These are phyloP conservation scores for Wallacemonas sp. DNA, from an alignment of 208 protist genomes.

Conservation along the genomic window DNA sequence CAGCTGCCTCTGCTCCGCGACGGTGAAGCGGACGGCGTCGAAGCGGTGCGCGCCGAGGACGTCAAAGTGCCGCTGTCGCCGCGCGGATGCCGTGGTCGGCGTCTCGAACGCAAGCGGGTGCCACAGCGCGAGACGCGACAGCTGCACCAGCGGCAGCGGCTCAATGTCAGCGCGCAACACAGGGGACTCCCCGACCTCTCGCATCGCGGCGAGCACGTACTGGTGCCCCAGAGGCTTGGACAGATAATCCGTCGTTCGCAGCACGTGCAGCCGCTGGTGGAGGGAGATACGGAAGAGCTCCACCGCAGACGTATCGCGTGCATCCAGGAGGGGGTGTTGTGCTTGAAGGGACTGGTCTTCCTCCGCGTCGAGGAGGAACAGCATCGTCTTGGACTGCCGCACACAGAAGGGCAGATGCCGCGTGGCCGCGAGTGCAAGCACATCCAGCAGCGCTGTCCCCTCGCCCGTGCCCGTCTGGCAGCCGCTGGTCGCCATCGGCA, in stretches of 20 bases:
- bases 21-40: not conserved
- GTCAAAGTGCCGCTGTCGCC: slow-evolving; percentile 31
- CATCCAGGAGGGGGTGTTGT: not conserved
- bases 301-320: not conserved
- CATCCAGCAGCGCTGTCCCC: slow-evolving; percentile 17
- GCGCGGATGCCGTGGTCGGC: slow-evolving; percentile 44
- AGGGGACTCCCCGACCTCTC: slow-evolving; percentile 24
- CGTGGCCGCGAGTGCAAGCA: slow-evolving; percentile 37
- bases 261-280: slow-evolving; percentile 50
- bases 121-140: slow-evolving; percentile 46
- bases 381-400: slow-evolving; percentile 24
- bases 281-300: slow-evolving; percentile 47
- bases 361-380: slow-evolving; percentile 39
- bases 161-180: slow-evolving; percentile 42
- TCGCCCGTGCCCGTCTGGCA: not conserved
- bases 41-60: slow-evolving; percentile 12
- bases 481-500: not conserved
- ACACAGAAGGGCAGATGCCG: slow-evolving; percentile 37
- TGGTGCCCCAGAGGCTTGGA: slow-evolving; percentile 49
- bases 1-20: slow-evolving; percentile 32
- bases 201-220: slow-evolving; percentile 64
- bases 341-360: slow-evolving; percentile 3
- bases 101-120: slow-evolving; percentile 61
- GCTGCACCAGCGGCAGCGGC: slow-evolving; percentile 38
- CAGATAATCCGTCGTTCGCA: slow-evolving; percentile 46